These are phyloP conservation scores for Diddensiella santjacobensis DNA, from an alignment of 805 yeast species.

Conservation along the genomic window DNA sequence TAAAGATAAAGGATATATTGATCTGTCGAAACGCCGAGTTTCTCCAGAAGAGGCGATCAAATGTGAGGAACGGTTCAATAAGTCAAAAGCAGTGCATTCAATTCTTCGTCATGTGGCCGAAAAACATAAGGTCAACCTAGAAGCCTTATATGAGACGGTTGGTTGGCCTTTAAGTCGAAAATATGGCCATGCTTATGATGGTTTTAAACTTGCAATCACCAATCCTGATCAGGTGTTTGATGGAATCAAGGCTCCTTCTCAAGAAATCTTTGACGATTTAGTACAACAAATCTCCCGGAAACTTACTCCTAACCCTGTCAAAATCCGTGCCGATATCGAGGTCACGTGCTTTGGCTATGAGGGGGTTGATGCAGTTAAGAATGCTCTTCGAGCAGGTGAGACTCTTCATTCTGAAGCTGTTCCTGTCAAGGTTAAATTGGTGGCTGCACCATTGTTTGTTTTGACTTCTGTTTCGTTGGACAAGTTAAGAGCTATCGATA, in stretches of 20 bases:
- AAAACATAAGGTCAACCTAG: constrained; percentile 84
- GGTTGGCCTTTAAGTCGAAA: constrained; percentile 98
- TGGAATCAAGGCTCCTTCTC: constrained; percentile 64
- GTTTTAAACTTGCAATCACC: constrained; percentile 92
- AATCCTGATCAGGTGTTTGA: constrained; percentile 82
- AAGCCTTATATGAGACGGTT: constrained; percentile 75
- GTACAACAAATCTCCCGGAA: constrained; percentile 85
- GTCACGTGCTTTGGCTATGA: constrained; percentile 96
- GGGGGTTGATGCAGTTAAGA: constrained; percentile 95
- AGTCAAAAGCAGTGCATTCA: constrained; percentile 97
- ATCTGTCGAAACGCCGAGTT: constrained; percentile 94
- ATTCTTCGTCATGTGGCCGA: constrained; percentile 98
- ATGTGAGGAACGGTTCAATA: constrained; percentile 96
- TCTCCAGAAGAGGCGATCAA: constrained; percentile 95
- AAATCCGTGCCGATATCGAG: constrained; percentile 97
- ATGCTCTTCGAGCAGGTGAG: constrained; percentile 85
- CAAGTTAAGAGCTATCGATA: constrained; percentile 80
- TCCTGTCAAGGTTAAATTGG: constrained; percentile 89
- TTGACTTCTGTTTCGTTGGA: constrained; percentile 90
- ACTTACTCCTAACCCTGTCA: constrained; percentile 96
- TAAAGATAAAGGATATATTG: constrained; percentile 97
- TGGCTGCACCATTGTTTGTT: constrained; percentile 96
- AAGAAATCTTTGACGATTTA: constrained; percentile 77
- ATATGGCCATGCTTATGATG: constrained; percentile 96
- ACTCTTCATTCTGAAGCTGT: constrained; percentile 73